phyloP scores from a whole-genome alignment of 2,329 filamentous ascomycete genomes.

The Alternaria metachromatica region DNA sequence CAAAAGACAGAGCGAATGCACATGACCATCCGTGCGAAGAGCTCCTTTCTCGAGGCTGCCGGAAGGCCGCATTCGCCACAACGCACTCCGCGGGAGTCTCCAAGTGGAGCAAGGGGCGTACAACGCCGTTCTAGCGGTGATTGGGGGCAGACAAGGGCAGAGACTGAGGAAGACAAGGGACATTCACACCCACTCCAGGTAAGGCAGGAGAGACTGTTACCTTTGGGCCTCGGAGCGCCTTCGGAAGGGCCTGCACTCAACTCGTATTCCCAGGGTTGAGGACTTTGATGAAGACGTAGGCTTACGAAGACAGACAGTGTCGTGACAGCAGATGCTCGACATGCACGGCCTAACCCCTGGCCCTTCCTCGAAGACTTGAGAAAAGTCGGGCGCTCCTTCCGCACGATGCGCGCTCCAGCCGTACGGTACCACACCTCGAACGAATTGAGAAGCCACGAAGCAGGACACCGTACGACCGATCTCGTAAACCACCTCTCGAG shows the following conservation, averaged over 20 bases:
- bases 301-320: neutral
- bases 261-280: neutral
- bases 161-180: neutral
- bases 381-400: neutral
- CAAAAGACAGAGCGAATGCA: neutral
- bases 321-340: neutral
- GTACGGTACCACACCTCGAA: neutral
- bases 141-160: neutral
- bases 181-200: neutral
- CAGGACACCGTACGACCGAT: neutral
- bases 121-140: neutral
- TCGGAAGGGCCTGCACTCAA: neutral
- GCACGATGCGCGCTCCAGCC: neutral
- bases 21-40: neutral
- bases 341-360: neutral
- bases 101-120: neutral
- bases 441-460: neutral
- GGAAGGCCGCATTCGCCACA: neutral
- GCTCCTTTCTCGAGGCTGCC: neutral
- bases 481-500: neutral
- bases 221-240: neutral
- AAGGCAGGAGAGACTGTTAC: neutral
- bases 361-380: slow-evolving; percentile 1
- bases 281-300: neutral
- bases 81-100: neutral